A percentile compares a stretch with the other conserved stretches of the same genome.
These are phyloP conservation scores for Dothideomycetidae sp. DNA, from an alignment of 2,329 filamentous ascomycete species.

Conservation along the genomic window DNA sequence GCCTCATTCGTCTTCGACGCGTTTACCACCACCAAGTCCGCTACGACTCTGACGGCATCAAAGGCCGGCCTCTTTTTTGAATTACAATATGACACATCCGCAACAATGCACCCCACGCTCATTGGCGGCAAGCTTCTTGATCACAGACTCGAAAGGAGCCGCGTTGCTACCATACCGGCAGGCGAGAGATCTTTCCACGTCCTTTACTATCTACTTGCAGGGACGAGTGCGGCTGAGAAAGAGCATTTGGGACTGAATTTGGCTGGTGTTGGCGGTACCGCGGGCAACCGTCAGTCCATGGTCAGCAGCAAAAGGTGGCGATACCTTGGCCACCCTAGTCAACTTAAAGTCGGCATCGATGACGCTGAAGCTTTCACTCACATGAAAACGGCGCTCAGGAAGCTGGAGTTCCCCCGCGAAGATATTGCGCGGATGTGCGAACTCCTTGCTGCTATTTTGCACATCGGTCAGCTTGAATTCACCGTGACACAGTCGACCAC, in stretches of 20 bases:
- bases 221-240: slow-evolving; percentile 83
- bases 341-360: slow-evolving; percentile 93
- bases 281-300: slow-evolving; percentile 40
- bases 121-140: slow-evolving; percentile 92
- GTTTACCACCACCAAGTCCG: slow-evolving; percentile 90
- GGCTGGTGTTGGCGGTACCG: slow-evolving; percentile 39
- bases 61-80: slow-evolving; percentile 94
- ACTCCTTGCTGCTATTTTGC: slow-evolving; percentile 82
- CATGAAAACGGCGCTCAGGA: slow-evolving; percentile 89
- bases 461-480: slow-evolving; percentile 95
- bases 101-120: slow-evolving; percentile 68
- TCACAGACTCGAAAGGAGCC: slow-evolving; percentile 80
- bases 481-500: slow-evolving; percentile 67
- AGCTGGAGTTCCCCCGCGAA: slow-evolving; percentile 80
- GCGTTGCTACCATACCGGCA: slow-evolving; percentile 81
- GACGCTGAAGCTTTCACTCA: slow-evolving; percentile 91
- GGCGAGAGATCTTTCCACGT: slow-evolving; percentile 95
- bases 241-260: slow-evolving; percentile 57
- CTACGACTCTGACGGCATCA: slow-evolving; percentile 87
- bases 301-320: slow-evolving; percentile 73
- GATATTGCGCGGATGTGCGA: slow-evolving; percentile 98
- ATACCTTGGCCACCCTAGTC: slow-evolving; percentile 89
- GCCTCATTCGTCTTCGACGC: slow-evolving; percentile 93
- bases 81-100: slow-evolving; percentile 85
- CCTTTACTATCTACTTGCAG: slow-evolving; percentile 85